These are phyloP conservation scores for Penicillium sumatraense DNA, from an alignment of 2,329 filamentous ascomycete species.

Conservation along the genomic window DNA sequence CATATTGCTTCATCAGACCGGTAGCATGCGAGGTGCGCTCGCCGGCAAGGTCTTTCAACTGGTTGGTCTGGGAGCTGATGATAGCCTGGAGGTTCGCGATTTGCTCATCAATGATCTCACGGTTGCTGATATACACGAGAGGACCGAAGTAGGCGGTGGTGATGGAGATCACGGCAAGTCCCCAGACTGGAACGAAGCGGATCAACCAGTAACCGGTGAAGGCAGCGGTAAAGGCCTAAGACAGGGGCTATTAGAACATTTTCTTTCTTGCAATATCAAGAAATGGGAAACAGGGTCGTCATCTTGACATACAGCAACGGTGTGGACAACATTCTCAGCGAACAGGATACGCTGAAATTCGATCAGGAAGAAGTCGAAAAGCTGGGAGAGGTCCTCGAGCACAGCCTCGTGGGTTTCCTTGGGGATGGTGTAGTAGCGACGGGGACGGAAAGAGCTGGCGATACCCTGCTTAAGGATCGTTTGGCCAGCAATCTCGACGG, in stretches of 20 bases:
- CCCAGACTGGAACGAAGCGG: conserved; percentile 69
- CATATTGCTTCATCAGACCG: conserved; percentile 62
- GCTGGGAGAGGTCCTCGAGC: conserved; percentile 65
- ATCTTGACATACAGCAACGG: conserved; percentile 60
- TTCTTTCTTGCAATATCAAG: not conserved
- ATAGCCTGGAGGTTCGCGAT: conserved; percentile 59
- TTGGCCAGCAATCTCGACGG: conserved; percentile 62
- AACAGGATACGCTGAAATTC: conserved; percentile 70
- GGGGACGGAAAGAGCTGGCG: conserved; percentile 64
- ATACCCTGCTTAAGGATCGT: conserved; percentile 62
- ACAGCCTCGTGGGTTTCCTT: conserved; percentile 66
- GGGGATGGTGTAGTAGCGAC: conserved; percentile 68
- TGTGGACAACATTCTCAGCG: conserved; percentile 67
- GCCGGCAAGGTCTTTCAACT: conserved; percentile 64
- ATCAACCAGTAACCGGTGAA: conserved; percentile 67
- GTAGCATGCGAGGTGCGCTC: conserved; percentile 64
- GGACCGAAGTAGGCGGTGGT: conserved; percentile 63
- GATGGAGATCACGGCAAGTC: conserved; percentile 61
- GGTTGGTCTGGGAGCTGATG: conserved; percentile 62
- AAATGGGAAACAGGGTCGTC: too few species aligned
- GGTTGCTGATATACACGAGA: conserved; percentile 68
- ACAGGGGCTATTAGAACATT: conserved; percentile 1
- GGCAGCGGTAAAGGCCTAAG: conserved; percentile 62
- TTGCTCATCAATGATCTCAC: conserved; percentile 66
- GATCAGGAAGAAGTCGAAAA: conserved; percentile 71